phyloP scores from a whole-genome alignment of 768 basidiomycete genomes.

The Tricholoma terreum region DNA sequence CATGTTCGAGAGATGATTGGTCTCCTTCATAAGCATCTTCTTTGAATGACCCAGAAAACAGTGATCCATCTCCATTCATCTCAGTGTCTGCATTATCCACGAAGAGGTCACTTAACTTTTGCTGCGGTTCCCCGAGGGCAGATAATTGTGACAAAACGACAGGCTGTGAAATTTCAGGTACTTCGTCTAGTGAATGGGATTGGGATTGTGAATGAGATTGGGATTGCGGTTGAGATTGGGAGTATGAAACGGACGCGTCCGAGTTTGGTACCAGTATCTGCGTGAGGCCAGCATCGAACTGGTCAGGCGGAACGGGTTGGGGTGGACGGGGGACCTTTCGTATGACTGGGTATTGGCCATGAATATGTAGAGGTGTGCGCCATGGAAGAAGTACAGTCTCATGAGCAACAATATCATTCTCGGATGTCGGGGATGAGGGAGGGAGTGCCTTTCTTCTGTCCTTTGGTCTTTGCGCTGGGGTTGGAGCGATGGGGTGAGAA shows the following conservation, averaged over 20 bases:
- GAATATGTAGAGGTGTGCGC: constrained; percentile 2
- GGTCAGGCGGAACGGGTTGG: constrained; percentile 27
- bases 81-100: background rate
- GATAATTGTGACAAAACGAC: constrained; percentile 18
- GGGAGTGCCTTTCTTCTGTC: background rate
- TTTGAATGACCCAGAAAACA: background rate
- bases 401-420: constrained; percentile 3
- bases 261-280: constrained; percentile 56
- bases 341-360: constrained; percentile 24
- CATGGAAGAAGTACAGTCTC: constrained; percentile 11
- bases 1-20: constrained; percentile 1
- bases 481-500: constrained; percentile 28
- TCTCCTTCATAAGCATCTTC: constrained; percentile 10
- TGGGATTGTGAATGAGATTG: constrained; percentile 33
- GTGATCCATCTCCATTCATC: background rate
- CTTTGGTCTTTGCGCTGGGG: constrained; percentile 31
- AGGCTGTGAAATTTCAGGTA: constrained; percentile 17
- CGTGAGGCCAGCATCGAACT: background rate
- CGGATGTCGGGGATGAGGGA: constrained; percentile 4
- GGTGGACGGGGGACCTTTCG: constrained; percentile 49
- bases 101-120: background rate
- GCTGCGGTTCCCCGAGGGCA: background rate
- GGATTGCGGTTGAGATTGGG: constrained; percentile 32
- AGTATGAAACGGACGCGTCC: constrained; percentile 43
- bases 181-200: constrained; percentile 24